Evolutionary conservation across 805 yeast genomes (phyloP).

Genomic region (Ogataea populi-albae): DNA sequence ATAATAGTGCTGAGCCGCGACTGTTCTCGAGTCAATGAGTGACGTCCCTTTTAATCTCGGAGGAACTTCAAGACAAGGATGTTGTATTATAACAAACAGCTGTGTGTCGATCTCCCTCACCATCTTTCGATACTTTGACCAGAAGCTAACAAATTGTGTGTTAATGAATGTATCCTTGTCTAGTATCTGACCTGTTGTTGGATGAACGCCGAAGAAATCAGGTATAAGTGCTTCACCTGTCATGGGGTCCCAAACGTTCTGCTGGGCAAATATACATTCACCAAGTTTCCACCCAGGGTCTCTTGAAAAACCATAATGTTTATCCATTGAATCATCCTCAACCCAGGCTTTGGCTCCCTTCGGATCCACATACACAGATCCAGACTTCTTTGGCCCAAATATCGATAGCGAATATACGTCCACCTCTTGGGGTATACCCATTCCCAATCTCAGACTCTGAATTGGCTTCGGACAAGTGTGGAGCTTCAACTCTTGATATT

Average conservation of each 20-base stretch:
- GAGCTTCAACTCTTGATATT: constrained; percentile 61
- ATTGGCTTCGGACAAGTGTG: constrained; percentile 83
- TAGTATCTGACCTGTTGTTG: constrained; percentile 37
- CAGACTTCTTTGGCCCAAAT: constrained; percentile 73
- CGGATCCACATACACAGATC: constrained; percentile 59
- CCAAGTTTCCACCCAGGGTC: constrained; percentile 65
- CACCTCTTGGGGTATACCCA: constrained; percentile 68
- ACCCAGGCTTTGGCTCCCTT: constrained; percentile 71
- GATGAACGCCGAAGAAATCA: constrained; percentile 48
- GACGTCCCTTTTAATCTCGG: constrained; percentile 56
- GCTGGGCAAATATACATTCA: constrained; percentile 75
- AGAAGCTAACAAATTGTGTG: constrained; percentile 61
- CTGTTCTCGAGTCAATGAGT: constrained; percentile 60
- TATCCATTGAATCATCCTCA: constrained; percentile 49
- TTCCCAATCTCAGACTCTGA: constrained; percentile 71
- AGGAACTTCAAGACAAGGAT: constrained; percentile 78
- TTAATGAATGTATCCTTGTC: constrained; percentile 60
- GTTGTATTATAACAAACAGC: constrained; percentile 64
- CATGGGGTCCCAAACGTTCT: constrained; percentile 67
- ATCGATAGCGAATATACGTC: constrained; percentile 68
- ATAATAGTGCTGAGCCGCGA: constrained; percentile 86
- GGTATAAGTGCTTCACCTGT: constrained; percentile 42
- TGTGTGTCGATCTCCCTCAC: constrained; percentile 46
- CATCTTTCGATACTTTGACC: constrained; percentile 44
- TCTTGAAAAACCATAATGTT: constrained; percentile 69